Percentiles rank a stretch among this genome's conserved stretches.
Conservation (phyloP, 2,329 filamentous ascomycete genomes). For the Leptosphaerulina australis region DNA sequence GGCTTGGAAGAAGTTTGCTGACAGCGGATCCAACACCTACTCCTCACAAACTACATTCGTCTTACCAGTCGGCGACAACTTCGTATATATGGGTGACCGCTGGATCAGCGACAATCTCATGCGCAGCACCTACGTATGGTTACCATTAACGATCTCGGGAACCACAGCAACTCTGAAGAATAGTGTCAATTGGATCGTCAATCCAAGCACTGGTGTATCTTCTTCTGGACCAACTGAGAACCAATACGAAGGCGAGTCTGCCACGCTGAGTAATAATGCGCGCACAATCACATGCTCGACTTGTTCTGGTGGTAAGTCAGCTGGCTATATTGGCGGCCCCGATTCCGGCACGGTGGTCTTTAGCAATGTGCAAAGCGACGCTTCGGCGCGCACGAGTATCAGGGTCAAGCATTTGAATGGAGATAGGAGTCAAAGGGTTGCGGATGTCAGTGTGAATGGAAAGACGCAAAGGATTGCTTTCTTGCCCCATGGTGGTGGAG, state of each 20-base stretch:
- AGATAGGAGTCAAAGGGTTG: constrained; percentile 59
- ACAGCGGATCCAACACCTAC: constrained; percentile 63
- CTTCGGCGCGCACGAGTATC: constrained; percentile 57
- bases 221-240: constrained; percentile 54
- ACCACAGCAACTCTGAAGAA: constrained; percentile 59
- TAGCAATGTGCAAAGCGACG: constrained; percentile 52
- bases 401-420: constrained; percentile 64
- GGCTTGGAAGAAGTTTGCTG: constrained; percentile 64
- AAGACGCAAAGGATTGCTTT: constrained; percentile 60
- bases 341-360: constrained; percentile 61
- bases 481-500: constrained; percentile 55
- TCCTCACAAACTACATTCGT: constrained; percentile 66
- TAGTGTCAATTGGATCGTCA: constrained; percentile 61
- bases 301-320: constrained; percentile 58
- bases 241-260: constrained; percentile 60
- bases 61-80: constrained; percentile 53
- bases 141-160: constrained; percentile 62
- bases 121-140: constrained; percentile 68
- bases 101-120: constrained; percentile 67
- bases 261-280: constrained; percentile 54
- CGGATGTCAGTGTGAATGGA: constrained; percentile 63
- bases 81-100: constrained; percentile 70
- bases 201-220: constrained; percentile 55
- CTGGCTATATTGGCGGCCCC: constrained; percentile 54
- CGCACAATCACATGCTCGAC: constrained; percentile 55